A percentile compares a stretch with the other conserved stretches of the same genome.
Evolutionary conservation across 257 asterid species (phyloP).

Genomic region (Nicotiana paniculata): DNA sequence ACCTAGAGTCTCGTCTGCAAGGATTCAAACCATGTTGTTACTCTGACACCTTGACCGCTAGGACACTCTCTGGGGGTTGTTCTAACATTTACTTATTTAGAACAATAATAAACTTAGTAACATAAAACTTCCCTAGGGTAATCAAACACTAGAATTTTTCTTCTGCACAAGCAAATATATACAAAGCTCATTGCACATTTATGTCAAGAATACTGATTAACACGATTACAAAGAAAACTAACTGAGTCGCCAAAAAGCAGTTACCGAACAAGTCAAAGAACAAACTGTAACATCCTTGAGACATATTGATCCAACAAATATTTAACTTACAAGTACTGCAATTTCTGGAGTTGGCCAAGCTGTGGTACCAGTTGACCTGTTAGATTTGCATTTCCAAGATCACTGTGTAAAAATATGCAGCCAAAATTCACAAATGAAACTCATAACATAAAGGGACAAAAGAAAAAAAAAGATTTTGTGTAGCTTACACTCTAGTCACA

Average conservation of each 20-base stretch:
- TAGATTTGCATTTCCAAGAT: slow-evolving; percentile 89
- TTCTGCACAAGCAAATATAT: not conserved
- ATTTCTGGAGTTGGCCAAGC: slow-evolving; percentile 66
- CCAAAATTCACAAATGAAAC: not conserved
- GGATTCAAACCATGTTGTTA: not conserved
- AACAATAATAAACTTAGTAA: not conserved
- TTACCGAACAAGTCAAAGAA: not conserved
- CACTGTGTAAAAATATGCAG: slow-evolving; percentile 40
- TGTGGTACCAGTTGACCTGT: slow-evolving; percentile 76
- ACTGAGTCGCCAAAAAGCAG: not conserved
- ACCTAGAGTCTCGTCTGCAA: not conserved
- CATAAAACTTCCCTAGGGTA: not conserved
- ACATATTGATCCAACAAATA: not conserved
- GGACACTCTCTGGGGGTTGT: not conserved
- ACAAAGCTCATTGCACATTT: not conserved
- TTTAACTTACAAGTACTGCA: slow-evolving; percentile 83
- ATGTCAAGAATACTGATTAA: not conserved
- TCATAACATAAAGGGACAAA: not conserved
- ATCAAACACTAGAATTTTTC: not conserved
- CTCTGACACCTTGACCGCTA: not conserved
- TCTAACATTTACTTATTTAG: not conserved
- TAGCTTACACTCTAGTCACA: slow-evolving; percentile 84
- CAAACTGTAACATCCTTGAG: not conserved
- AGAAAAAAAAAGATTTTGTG: not conserved
- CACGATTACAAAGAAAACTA: not conserved